These are phyloP conservation scores for Pseudogymnoascus verrucosus DNA, from an alignment of 2,329 filamentous ascomycete species.

Conservation along the genomic window DNA sequence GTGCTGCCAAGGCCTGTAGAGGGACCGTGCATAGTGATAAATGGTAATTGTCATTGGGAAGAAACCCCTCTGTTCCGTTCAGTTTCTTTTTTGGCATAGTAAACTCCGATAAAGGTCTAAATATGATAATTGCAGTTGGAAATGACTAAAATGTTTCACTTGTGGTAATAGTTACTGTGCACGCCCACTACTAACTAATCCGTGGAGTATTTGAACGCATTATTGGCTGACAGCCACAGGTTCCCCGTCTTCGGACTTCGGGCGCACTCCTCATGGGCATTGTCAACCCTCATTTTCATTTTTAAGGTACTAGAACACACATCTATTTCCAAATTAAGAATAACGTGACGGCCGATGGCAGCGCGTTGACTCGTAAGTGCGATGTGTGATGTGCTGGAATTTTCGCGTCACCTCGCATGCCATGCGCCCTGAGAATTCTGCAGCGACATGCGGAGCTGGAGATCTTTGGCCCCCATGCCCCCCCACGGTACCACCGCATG, in stretches of 20 bases:
- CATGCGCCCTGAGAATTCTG: conserved; percentile 8
- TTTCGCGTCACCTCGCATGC: conserved; percentile 7
- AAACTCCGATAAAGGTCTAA: background rate
- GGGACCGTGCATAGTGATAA: background rate
- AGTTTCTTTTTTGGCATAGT: background rate
- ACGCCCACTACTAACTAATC: background rate
- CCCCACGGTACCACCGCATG: conserved; percentile 2
- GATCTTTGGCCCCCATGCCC: background rate
- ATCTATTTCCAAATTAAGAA: background rate
- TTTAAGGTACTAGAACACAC: background rate
- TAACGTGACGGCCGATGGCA: background rate
- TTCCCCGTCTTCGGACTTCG: background rate
- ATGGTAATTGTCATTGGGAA: background rate
- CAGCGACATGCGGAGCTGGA: conserved; percentile 3
- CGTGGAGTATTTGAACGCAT: background rate
- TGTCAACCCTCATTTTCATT: background rate
- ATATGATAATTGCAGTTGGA: conserved; percentile 4
- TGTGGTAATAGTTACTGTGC: background rate
- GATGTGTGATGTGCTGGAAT: conserved; percentile 5
- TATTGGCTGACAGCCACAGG: background rate
- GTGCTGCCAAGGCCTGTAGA: background rate
- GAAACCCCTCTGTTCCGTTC: background rate
- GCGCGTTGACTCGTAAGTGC: background rate
- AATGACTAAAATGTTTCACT: background rate
- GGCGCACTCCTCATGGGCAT: background rate